Evolutionary conservation across 106 monocot genomes (phyloP).

Genomic region (Dioscorea alata): DNA sequence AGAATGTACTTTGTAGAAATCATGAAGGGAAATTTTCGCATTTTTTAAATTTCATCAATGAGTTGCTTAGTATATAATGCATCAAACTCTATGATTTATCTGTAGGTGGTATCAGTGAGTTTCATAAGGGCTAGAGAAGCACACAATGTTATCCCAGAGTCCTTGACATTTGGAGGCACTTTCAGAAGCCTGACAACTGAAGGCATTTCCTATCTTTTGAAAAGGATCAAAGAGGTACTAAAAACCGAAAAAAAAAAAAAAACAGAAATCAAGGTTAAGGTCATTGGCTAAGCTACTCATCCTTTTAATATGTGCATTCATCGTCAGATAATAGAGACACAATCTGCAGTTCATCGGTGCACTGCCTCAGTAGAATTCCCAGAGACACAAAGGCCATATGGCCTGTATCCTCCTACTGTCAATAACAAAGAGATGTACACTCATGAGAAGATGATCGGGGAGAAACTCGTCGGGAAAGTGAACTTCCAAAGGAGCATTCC

Average conservation of each 20-base stretch:
- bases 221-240: conserved; percentile 65
- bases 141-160: conserved; percentile 56
- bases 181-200: conserved; percentile 58
- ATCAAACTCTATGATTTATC: too few species aligned
- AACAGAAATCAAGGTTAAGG: too few species aligned
- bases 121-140: conserved; percentile 57
- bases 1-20: too few species aligned
- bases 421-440: conserved; percentile 51
- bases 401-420: conserved; percentile 34
- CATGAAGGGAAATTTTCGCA: too few species aligned
- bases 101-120: conserved; percentile 61
- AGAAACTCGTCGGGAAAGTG: conserved; percentile 30
- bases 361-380: conserved; percentile 41
- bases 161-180: conserved; percentile 70
- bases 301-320: neutral
- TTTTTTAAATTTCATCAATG: too few species aligned
- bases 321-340: conserved; percentile 48
- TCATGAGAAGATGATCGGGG: conserved; percentile 38
- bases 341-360: conserved; percentile 39
- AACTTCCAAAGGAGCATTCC: conserved; percentile 11
- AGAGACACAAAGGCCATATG: conserved; percentile 25
- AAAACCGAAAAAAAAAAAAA: too few species aligned
- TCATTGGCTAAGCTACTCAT: neutral
- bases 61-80: too few species aligned
- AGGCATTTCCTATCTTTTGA: conserved; percentile 36